Percentiles rank a stretch among this genome's conserved stretches.
Conservation (phyloP, 139 green algal species). For the Picochlorum costavermella region DNA sequence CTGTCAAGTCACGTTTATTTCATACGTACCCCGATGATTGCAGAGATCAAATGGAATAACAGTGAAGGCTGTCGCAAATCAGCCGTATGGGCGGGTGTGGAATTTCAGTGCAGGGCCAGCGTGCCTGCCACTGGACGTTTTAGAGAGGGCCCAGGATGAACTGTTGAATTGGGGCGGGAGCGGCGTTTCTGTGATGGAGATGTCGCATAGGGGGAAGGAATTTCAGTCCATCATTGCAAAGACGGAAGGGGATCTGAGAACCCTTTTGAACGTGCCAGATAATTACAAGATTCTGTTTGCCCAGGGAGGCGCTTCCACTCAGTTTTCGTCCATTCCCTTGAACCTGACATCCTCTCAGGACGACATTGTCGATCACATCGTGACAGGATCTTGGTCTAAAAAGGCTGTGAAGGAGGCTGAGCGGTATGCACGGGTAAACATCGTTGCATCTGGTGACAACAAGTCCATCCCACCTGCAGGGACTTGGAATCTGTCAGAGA, state of each 20-base stretch:
- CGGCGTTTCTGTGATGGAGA: constrained; percentile 96
- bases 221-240: constrained; percentile 84
- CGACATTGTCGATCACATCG: constrained; percentile 83
- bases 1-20: too few species aligned
- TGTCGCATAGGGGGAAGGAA: constrained; percentile 94
- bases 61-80: constrained; percentile 5
- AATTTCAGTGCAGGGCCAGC: constrained; percentile 91
- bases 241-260: constrained; percentile 87
- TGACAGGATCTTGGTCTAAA: constrained; percentile 89
- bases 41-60: too few species aligned
- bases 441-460: constrained; percentile 77
- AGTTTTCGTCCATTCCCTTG: constrained; percentile 89
- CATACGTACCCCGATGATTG: too few species aligned
- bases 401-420: constrained; percentile 85
- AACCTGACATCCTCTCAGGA: constrained; percentile 68
- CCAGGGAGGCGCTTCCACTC: constrained; percentile 82
- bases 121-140: constrained; percentile 79
- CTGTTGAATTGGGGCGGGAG: constrained; percentile 83
- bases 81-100: constrained; percentile 51
- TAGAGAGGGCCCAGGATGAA: constrained; percentile 85
- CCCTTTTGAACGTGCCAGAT: constrained; percentile 83
- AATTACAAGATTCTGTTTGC: constrained; percentile 95
- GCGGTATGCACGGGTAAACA: constrained; percentile 69
- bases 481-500: constrained; percentile 77
- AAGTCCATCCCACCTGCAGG: constrained; percentile 64